A percentile compares a stretch with the other conserved stretches of the same genome.
Evolutionary conservation across 192 early-diverging fungal species (phyloP).

Genomic region (Pilobolus umbonatus): DNA sequence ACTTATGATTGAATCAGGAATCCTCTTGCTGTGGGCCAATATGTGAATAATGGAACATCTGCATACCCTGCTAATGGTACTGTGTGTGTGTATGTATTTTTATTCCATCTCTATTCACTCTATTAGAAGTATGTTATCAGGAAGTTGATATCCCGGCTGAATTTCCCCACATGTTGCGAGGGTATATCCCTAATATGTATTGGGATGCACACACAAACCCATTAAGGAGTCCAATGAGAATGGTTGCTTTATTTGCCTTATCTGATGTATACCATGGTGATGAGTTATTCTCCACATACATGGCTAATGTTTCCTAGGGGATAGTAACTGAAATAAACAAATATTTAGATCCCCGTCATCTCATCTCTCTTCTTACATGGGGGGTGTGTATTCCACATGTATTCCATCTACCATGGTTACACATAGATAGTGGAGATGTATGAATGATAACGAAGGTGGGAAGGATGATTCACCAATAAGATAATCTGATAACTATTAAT

Average conservation of each 20-base stretch:
- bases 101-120: neutral
- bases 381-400: neutral
- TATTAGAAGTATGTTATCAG: constrained; percentile 35
- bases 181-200: constrained; percentile 41
- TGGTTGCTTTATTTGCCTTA: constrained; percentile 32
- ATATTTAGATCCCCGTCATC: neutral
- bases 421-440: neutral
- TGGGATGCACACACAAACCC: constrained; percentile 28
- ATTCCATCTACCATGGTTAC: neutral
- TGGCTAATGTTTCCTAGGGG: constrained; percentile 34
- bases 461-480: neutral
- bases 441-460: neutral
- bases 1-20: constrained; percentile 20
- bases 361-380: no score
- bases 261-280: constrained; percentile 28
- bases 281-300: constrained; percentile 46
- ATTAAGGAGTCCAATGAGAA: constrained; percentile 24
- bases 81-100: neutral
- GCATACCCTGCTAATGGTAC: constrained; percentile 34
- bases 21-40: constrained; percentile 41
- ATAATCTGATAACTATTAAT: neutral
- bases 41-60: constrained; percentile 41
- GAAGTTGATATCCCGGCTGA: constrained; percentile 36
- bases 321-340: neutral
- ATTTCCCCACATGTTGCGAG: constrained; percentile 33